Percentiles rank a stretch among this genome's conserved stretches.
Conservation (phyloP, 768 basidiomycete species). For the Gymnopilus dilepis region DNA sequence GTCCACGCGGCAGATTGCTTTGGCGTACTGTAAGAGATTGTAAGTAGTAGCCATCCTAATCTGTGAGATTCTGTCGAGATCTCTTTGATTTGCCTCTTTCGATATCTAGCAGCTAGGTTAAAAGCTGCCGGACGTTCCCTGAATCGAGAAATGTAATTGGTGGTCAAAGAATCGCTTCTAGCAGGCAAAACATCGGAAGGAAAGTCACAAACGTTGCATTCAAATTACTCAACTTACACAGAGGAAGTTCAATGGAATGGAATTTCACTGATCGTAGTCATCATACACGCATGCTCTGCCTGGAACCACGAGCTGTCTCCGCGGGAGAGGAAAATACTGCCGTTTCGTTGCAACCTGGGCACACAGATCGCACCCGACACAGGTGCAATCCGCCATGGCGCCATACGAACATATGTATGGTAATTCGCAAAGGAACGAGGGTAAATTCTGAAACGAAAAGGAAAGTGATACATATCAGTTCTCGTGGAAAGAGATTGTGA, state of each 20-base stretch:
- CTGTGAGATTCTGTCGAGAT: neutral
- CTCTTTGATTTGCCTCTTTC: neutral
- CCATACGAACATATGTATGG: neutral
- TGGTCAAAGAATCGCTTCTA: too few species aligned
- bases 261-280: conserved; percentile 4
- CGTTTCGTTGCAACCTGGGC: neutral
- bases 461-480: too few species aligned
- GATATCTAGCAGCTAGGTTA: too few species aligned
- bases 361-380: neutral
- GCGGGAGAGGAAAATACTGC: neutral
- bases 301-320: neutral
- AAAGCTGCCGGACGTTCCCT: too few species aligned
- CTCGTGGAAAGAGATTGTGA: too few species aligned
- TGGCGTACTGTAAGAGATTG: neutral
- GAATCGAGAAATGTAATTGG: too few species aligned
- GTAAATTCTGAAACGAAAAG: neutral
- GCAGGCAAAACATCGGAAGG: neutral
- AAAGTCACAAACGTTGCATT: neutral
- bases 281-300: neutral
- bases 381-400: neutral
- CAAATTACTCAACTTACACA: neutral
- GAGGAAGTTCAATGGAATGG: neutral
- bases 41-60: too few species aligned
- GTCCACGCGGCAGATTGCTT: conserved; percentile 4
- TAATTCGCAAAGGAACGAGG: neutral